Base-by-base conservation (phyloP, 1,139 yeast genomes). In the Lodderomyces jiufengensis region DNA sequence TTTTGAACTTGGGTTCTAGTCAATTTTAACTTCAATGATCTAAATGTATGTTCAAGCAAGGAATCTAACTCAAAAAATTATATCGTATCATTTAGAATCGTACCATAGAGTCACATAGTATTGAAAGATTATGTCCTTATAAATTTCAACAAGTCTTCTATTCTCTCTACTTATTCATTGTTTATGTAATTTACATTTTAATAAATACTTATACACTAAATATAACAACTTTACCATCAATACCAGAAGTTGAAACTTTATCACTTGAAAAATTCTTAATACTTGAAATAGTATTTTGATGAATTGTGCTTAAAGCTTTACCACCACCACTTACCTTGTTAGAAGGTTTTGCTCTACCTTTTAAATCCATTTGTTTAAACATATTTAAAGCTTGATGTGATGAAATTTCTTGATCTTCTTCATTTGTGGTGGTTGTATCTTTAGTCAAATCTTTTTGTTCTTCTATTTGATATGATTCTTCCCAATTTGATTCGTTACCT, bases 341-440 rank as follows among this genome's bases (percentile, higher is more conserved):
- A 18, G 20, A 18, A 18, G 20, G 7, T 18, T 18, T 18, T 36
- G 77, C 80, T 41, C 86, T 76, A 38, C 98, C 98, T 71, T 88
- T 90, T 60, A 92, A 75, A 62, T 92, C 99, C 73, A 92, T 71
- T 61, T 92, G 96, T 61, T 88, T 83, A 67, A 94, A 94, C 92
- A 92, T 87, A 63, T 85, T 85, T 57, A 92, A 75, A 10, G 97
- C 97, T 43, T 88, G 83, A 48, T 82, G 84, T 41, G 84, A 80
- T 20, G 80, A 70, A 36, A 77, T 70, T 54, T 82, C 92, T 39
- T 70, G 77, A 26, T 73, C 79, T 15, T 73, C 80, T 13, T 70
- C 79, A 15, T 70, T 47, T 20, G 46, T 41, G 14, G 32, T 31
- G 12, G 42, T 43, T 9, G 11, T 13, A 44, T 70, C 75, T 38